Conservation (phyloP, 768 basidiomycete genomes). For the Multifurca ochricompacta region DNA sequence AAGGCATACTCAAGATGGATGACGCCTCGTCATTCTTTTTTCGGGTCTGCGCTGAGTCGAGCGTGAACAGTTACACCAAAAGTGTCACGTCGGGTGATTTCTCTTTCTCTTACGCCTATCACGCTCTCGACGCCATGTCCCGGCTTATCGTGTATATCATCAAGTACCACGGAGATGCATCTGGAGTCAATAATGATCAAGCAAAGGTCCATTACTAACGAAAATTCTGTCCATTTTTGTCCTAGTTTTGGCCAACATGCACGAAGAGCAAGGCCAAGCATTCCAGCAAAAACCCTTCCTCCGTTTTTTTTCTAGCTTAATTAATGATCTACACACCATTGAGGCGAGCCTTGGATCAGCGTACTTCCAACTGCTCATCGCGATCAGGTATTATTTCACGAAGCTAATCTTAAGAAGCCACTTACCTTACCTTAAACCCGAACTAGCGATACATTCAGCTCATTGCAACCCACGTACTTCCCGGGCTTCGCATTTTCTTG, state of each 20-base stretch:
- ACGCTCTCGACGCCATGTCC: constrained; percentile 91
- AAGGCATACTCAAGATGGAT: constrained; percentile 93
- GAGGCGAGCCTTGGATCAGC: constrained; percentile 80
- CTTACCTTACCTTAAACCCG: neutral
- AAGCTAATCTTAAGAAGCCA: no score
- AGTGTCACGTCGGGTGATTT: constrained; percentile 64
- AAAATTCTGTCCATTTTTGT: constrained; percentile 98
- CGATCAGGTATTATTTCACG: constrained; percentile 59
- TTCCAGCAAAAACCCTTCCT: constrained; percentile 99
- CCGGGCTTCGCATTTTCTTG: constrained; percentile 98
- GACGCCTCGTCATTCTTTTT: constrained; percentile 98
- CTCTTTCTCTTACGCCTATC: constrained; percentile 69
- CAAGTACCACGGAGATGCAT: constrained; percentile 97
- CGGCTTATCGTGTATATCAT: constrained; percentile 95
- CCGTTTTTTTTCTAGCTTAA: constrained; percentile 93
- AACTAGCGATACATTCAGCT: constrained; percentile 85
- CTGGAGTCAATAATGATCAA: constrained; percentile 85
- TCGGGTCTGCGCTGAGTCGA: constrained; percentile 92
- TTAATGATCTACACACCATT: constrained; percentile 85
- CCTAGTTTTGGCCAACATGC: constrained; percentile 87
- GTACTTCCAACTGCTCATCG: constrained; percentile 82
- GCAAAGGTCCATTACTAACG: constrained; percentile 94
- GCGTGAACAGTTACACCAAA: constrained; percentile 82
- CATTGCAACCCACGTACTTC: constrained; percentile 92
- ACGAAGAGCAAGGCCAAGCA: constrained; percentile 84